Base-by-base conservation (phyloP, 768 basidiomycete genomes). In the Strobilomyces confusus region DNA sequence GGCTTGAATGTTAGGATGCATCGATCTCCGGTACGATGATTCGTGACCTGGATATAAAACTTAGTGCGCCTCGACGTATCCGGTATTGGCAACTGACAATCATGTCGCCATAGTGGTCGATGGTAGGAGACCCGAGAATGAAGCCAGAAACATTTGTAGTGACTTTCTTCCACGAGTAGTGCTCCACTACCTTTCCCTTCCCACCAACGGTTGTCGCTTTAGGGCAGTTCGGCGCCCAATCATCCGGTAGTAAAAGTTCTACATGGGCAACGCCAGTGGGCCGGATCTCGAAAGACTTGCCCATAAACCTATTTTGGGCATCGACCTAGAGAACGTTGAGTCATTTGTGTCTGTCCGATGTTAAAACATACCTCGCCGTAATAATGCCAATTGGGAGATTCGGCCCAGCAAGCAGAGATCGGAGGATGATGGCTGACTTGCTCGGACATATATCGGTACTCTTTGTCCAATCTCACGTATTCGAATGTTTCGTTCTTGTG, bases 361-460 rank as follows among this genome's bases (percentile, higher is more conserved):
- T n/a, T 36, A 33, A 3, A 9, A 2, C 70, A 13, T 60, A 85
- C 87, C 75, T 92, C 90, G 62, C 94, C 93, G 57, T 80, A 97
- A 69, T 97, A 98, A 53, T 84, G 81, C 93, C 93, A 98, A 37
- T 73, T 71, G 0, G 91, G 90, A 0, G 89, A 85, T 69, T 98
- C 94, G 1, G 89, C 89, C 84, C 90, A 95, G 68, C 95, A 98
- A 9, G 95, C 94, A 5, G 92, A 93, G 46, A 98, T 93, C 0
- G 95, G 95, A 6, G 95, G 95, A 69, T 98, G 95, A 69, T 98
- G 95, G 64, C 88, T 93, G 56, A 98, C 95, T 78, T 98, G 95
- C 66, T 99, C 95, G 1, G 92, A 93, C 33, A 95, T 72, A 65
- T 98, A 99, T 32, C 92, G 82, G 67, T 95, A 98, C 67, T 90